Conservation (phyloP, 495 filamentous ascomycete genomes). For the Tuber umbilicatum region DNA sequence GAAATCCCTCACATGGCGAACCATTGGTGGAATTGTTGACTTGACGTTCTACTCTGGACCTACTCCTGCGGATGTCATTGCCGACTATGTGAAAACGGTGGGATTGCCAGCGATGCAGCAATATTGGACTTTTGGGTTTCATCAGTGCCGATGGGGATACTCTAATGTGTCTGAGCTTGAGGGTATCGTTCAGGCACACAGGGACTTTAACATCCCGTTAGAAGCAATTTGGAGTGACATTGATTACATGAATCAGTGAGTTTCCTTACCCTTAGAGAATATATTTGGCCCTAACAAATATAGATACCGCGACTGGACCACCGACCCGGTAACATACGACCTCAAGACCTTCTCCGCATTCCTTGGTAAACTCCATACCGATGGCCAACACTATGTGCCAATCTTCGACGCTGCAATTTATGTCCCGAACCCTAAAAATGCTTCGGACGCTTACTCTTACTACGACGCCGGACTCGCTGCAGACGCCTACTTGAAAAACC, state of each 20-base stretch:
- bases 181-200: constrained; percentile 75
- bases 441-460: constrained; percentile 61
- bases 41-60: constrained; percentile 78
- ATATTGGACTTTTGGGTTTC: constrained; percentile 80
- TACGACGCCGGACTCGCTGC: constrained; percentile 60
- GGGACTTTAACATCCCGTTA: constrained; percentile 64
- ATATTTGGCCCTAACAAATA: constrained; percentile 2
- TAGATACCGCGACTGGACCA: neutral
- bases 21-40: constrained; percentile 77
- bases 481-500: constrained; percentile 42
- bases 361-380: constrained; percentile 57
- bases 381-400: constrained; percentile 68
- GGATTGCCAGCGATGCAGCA: constrained; percentile 69
- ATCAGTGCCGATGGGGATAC: constrained; percentile 79
- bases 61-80: constrained; percentile 61
- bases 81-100: constrained; percentile 66
- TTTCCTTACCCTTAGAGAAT: constrained; percentile 52
- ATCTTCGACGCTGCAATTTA: constrained; percentile 83
- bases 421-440: constrained; percentile 64
- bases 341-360: constrained; percentile 44
- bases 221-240: constrained; percentile 91
- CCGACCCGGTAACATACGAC: neutral
- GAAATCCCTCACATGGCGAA: constrained; percentile 80
- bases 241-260: constrained; percentile 57
- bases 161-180: constrained; percentile 68